phyloP scores from a whole-genome alignment of 1,139 yeast genomes.

The Zygoascus sp. region DNA sequence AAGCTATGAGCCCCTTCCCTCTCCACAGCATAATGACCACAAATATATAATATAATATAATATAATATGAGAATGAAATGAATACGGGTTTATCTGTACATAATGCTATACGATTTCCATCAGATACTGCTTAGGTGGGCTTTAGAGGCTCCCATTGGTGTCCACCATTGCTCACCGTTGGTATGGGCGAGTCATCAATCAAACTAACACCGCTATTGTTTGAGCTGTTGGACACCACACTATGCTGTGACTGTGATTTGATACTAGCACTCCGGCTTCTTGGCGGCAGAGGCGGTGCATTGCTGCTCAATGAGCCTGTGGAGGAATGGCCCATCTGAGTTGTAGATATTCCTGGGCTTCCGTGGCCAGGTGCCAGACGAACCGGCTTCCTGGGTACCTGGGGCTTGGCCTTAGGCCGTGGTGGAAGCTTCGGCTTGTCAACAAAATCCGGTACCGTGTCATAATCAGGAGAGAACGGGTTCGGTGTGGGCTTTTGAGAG shows the following conservation, averaged over 20 bases:
- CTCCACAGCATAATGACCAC: no score
- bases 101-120: background rate
- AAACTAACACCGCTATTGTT: conserved; percentile 17
- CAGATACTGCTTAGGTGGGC: conserved; percentile 14
- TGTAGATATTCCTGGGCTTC: background rate
- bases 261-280: conserved; percentile 12
- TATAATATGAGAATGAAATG: background rate
- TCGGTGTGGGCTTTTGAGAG: conserved; percentile 53
- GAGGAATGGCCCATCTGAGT: conserved; percentile 7
- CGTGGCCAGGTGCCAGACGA: conserved; percentile 6
- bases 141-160: conserved; percentile 23
- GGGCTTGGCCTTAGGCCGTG: conserved; percentile 23
- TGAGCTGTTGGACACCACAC: conserved; percentile 3
- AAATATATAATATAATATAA: no score
- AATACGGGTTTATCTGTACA: background rate
- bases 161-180: conserved; percentile 5
- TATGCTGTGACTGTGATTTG: background rate
- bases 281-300: conserved; percentile 15
- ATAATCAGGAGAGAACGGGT: conserved; percentile 53
- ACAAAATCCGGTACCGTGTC: conserved; percentile 26
- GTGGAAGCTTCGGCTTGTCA: conserved; percentile 25
- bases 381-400: conserved; percentile 26
- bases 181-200: conserved; percentile 17
- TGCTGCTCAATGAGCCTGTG: background rate
- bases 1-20: no score